Percentiles rank a stretch among this genome's conserved stretches.
These are phyloP conservation scores for Rhododendron griersonianum DNA, from an alignment of 148 eudicot genomes.

Conservation along the genomic window DNA sequence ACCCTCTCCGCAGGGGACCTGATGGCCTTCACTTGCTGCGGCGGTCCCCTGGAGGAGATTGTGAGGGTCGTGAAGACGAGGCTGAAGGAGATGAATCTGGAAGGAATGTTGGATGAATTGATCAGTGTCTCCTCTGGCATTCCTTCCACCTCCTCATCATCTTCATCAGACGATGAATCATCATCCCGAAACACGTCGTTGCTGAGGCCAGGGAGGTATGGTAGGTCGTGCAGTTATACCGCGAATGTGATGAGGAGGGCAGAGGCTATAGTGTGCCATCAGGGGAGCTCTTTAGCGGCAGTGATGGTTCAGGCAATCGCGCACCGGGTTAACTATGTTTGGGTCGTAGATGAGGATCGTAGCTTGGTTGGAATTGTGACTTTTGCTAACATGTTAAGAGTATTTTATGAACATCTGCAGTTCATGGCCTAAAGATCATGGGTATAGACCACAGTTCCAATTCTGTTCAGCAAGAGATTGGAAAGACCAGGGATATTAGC, in stretches of 20 bases:
- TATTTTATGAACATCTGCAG: slow-evolving; percentile 49
- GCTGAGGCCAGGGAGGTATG: slow-evolving; percentile 22
- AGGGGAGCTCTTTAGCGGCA: slow-evolving; percentile 73
- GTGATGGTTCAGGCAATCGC: slow-evolving; percentile 86
- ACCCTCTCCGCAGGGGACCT: slow-evolving; percentile 72
- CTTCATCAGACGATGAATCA: slow-evolving; percentile 45
- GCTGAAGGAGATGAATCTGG: slow-evolving; percentile 49
- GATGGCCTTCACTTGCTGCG: slow-evolving; percentile 74
- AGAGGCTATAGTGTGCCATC: slow-evolving; percentile 67
- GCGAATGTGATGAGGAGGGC: slow-evolving; percentile 54
- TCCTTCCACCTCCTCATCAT: slow-evolving; percentile 16
- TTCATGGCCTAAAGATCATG: slow-evolving; percentile 22
- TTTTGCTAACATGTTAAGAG: slow-evolving; percentile 51
- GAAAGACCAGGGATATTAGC: too few species aligned
- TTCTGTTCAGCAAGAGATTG: background rate
- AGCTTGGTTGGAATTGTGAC: slow-evolving; percentile 67
- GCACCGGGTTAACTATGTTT: slow-evolving; percentile 71
- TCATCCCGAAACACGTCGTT: slow-evolving; percentile 14
- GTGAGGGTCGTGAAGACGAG: slow-evolving; percentile 41
- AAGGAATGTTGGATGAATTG: slow-evolving; percentile 44
- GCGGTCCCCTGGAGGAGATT: slow-evolving; percentile 67
- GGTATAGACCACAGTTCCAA: background rate
- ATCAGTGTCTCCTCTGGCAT: background rate
- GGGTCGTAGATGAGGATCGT: slow-evolving; percentile 73
- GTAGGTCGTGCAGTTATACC: slow-evolving; percentile 47